Conservation (phyloP, 192 early-diverging fungal species). For the Entomortierella beljakovae region DNA sequence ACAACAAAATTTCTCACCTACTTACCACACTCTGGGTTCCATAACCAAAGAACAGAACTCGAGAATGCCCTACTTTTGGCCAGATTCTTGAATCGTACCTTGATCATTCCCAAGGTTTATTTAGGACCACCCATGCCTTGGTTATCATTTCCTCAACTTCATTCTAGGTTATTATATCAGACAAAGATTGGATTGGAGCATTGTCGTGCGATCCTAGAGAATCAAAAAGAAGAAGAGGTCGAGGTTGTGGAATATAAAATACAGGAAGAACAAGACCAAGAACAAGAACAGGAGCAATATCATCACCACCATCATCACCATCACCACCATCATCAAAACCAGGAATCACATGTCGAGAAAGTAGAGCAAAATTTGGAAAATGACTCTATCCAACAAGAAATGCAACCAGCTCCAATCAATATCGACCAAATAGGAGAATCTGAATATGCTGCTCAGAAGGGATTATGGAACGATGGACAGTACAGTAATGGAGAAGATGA, state of each 20-base stretch:
- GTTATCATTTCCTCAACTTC: slow-evolving; percentile 54
- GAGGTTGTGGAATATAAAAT: neutral
- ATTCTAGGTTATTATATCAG: slow-evolving; percentile 59
- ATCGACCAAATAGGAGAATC: no score
- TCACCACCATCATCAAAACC: slow-evolving; percentile 9
- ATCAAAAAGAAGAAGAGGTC: slow-evolving; percentile 11
- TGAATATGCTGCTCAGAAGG: no score
- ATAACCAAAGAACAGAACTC: slow-evolving; percentile 65
- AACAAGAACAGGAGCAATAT: neutral
- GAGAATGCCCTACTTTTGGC: slow-evolving; percentile 62
- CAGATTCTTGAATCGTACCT: slow-evolving; percentile 59
- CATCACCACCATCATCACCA: slow-evolving; percentile 7
- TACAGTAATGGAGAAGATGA: neutral
- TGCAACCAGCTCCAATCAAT: neutral
- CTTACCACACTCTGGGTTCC: slow-evolving; percentile 66
- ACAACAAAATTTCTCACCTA: slow-evolving; percentile 56
- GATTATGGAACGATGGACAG: no score
- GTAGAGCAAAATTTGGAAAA: neutral
- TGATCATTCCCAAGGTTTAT: slow-evolving; percentile 64
- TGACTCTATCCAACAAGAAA: neutral
- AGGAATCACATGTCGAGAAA: neutral
- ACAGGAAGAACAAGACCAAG: neutral
- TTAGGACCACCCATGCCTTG: slow-evolving; percentile 68
- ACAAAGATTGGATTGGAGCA: slow-evolving; percentile 67
- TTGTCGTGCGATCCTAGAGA: slow-evolving; percentile 53